Evolutionary conservation across 1,284 basidiomycete species (phyloP), one percentile per base, ranked within the genome.

Genomic region (Ustilago loliicola): DNA sequence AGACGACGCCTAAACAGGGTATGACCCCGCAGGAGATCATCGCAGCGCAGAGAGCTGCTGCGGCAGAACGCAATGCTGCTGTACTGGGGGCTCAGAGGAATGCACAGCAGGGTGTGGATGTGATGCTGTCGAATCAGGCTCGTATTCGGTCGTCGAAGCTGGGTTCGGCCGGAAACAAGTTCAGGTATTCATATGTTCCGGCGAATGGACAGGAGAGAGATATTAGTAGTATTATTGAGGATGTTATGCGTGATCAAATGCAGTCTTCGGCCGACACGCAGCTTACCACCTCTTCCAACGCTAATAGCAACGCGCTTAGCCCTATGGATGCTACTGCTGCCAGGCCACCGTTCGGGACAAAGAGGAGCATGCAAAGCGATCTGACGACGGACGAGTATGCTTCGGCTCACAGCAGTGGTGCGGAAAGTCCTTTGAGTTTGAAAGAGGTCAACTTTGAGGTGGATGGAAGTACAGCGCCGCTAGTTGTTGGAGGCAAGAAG

Each of bases 111-210:
- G 96, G 95, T 0, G 90, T 96, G 80, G 95, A 98, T 80, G 90
- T 98, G 17, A 87, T 94, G 4, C 88, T 97, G 8, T 92, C 93
- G 9, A 93, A 94, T 17, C 92, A 93, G 77, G 93, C 91, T 0
- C 91, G 93, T 80, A 89, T 98, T n/a, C 92, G 95, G 27, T 95
- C 93, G 80, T 91, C 93, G 2, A 89, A 93, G 19, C 73, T 84
- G 15, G 90, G 91, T 66, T 90, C 90, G 48, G n/a, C n/a, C n/a
- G 51, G 56, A 3, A 92, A 93, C 79, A 89, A 89, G 60, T 92
- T 94, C 88, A 91, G 95, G 0, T 98, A 98, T 85, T 96, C 94
- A 30, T 97, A 95, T 83, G 91, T 97, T 48, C 92, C 94, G 1
- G 93, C 93, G 72, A 94, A 94, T 10, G 80, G 77, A 11, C 93